Evolutionary conservation across 164 flowering plant genomes (phyloP), one percentile per base, ranked within the genome.

Genomic region (Aristolochia californica): DNA sequence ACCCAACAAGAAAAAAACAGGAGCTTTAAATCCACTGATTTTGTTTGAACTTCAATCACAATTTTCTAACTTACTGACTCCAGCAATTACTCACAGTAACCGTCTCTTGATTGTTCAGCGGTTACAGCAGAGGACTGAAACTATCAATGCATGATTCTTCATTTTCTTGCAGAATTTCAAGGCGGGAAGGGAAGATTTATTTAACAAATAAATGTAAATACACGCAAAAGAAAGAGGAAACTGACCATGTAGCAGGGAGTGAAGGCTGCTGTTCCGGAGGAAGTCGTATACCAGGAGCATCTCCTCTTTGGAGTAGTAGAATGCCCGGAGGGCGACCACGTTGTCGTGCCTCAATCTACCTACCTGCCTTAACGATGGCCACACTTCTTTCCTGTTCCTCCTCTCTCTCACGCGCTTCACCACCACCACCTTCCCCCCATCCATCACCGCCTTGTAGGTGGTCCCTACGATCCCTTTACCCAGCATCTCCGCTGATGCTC

Each of bases 401-500:
- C 57, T 75, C 63, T 71, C 77, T 18, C 69, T 72, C 38, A 75
- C 68, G 44, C 83, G 70, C 71, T 79, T 78, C 63, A 77, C 81
- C 43, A 75, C 83, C 58, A 71, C 75, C 51, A 53, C 67, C 60
- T 43, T 53, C 45, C 57, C 62, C 11, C 75, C 74, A 14, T 72
- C 82, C 75, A 73, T 61, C 67, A 62, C 67, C 34, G 75, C 85
- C 66, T 75, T 80, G 59, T 78, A 83, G 3, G 78, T 71, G 27
- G 75, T 66, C 62, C 88, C 88, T 27, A 77, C 68, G 23, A 63
- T 56, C 28, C 88, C 84, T 55, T 75, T 78, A 43, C 88, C 88
- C 48, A 83, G 54, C 74, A 83, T 70, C 57, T 80, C 82, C 9
- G 84, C 84, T 4, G 82, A 78, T 5, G 78, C 70, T 14, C 63